A percentile compares a stretch with the other conserved stretches of the same genome.
phyloP scores from a whole-genome alignment of 495 filamentous ascomycete species.

The Ramalina intermedia region DNA sequence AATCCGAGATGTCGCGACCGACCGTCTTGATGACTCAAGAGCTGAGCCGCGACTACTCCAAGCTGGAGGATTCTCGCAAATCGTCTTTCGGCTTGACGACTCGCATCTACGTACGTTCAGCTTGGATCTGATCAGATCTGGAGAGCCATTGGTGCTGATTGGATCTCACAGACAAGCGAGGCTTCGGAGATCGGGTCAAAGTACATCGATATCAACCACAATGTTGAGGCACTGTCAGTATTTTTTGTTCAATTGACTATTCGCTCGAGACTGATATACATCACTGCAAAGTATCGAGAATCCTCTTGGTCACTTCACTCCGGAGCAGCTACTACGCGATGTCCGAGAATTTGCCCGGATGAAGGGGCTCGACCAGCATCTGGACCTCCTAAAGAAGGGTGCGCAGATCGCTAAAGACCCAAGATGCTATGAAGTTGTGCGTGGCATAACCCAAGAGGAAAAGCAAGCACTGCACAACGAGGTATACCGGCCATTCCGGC shows the following conservation, averaged over 20 bases:
- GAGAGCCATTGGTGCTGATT: not conserved
- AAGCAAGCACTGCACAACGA: conserved; percentile 39
- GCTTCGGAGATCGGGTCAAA: conserved; percentile 4
- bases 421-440: conserved; percentile 35
- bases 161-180: conserved; percentile 4
- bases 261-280: not conserved
- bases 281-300: conserved; percentile 38
- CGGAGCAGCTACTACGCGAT: conserved; percentile 35
- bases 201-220: conserved; percentile 14
- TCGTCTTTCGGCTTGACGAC: conserved; percentile 11
- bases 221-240: conserved; percentile 14
- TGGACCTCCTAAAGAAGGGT: conserved; percentile 38
- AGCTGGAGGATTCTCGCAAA: conserved; percentile 5
- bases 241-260: not conserved
- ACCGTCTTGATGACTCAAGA: not conserved
- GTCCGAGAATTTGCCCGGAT: conserved; percentile 41
- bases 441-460: conserved; percentile 42
- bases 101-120: conserved; percentile 7
- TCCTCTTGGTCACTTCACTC: conserved; percentile 41
- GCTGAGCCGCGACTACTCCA: not conserved
- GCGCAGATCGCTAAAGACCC: conserved; percentile 53
- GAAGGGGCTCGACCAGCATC: conserved; percentile 29
- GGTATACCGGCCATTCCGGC: conserved; percentile 46
- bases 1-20: not conserved
- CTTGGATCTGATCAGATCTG: not conserved